Conservation (phyloP, 2,329 filamentous ascomycete species). For the Aspergillus pseudotamarii region DNA sequence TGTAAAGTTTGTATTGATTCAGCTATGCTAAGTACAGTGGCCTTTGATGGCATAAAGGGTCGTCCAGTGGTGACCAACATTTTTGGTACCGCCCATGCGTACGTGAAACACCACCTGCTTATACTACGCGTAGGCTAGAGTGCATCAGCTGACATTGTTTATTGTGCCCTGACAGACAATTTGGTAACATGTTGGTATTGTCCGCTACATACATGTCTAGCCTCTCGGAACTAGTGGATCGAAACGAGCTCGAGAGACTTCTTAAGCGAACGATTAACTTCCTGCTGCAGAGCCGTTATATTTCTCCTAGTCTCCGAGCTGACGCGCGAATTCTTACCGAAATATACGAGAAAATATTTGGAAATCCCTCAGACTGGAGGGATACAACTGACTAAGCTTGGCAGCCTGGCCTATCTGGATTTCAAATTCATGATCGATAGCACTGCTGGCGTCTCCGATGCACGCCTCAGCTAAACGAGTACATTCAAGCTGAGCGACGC, state of each 20-base stretch:
- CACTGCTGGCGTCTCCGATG: background rate
- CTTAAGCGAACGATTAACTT: slow-evolving; percentile 77
- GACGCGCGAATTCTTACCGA: slow-evolving; percentile 74
- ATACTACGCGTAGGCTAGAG: background rate
- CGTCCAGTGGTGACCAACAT: slow-evolving; percentile 91
- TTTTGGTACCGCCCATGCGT: slow-evolving; percentile 94
- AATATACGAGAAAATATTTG: slow-evolving; percentile 50
- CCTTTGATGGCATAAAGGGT: slow-evolving; percentile 67
- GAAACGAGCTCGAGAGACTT: slow-evolving; percentile 59
- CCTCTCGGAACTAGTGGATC: slow-evolving; percentile 61
- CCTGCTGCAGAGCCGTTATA: slow-evolving; percentile 68
- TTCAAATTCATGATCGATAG: background rate
- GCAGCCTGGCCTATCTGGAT: background rate
- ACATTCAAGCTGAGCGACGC: background rate
- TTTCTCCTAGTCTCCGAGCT: slow-evolving; percentile 72
- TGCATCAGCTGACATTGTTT: background rate
- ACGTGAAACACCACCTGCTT: slow-evolving; percentile 48
- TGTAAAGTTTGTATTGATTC: slow-evolving; percentile 69
- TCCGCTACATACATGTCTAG: slow-evolving; percentile 75
- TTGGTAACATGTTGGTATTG: slow-evolving; percentile 91
- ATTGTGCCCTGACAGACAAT: slow-evolving; percentile 68
- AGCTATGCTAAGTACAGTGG: slow-evolving; percentile 80
- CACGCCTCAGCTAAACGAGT: background rate
- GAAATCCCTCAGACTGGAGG: slow-evolving; percentile 27
- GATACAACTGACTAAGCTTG: background rate